Evolutionary conservation across 2,329 filamentous ascomycete genomes (phyloP).

Genomic region (Helotiales sp.): DNA sequence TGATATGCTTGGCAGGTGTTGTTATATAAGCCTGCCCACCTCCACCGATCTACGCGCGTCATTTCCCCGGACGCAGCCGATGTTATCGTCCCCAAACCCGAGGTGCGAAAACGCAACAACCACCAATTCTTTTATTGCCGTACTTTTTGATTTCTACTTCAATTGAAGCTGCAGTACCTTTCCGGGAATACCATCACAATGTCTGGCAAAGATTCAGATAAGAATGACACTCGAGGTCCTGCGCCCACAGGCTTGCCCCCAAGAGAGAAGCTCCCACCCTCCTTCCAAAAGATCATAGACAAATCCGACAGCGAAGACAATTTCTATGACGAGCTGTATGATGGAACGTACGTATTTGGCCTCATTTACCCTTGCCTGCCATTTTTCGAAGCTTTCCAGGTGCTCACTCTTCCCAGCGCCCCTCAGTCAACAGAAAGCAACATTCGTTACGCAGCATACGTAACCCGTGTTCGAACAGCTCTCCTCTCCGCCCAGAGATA

Average conservation of each 20-base stretch:
- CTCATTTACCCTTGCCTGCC: conserved; percentile 4
- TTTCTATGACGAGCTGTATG: conserved; percentile 77
- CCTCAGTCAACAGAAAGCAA: conserved; percentile 83
- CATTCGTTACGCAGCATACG: conserved; percentile 92
- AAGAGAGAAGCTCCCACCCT: conserved; percentile 54
- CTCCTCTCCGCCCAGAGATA: conserved; percentile 91
- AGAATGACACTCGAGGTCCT: conserved; percentile 29
- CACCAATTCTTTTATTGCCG: background rate
- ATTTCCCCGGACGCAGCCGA: conserved; percentile 25
- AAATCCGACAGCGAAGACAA: conserved; percentile 68
- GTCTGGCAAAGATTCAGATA: conserved; percentile 38
- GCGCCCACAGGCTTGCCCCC: conserved; percentile 35
- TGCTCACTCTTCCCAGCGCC: conserved; percentile 52
- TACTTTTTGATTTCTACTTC: background rate
- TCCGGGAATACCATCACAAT: conserved; percentile 25
- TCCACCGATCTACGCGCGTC: conserved; percentile 11
- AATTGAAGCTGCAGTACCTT: background rate
- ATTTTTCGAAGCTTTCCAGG: background rate
- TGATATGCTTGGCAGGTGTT: background rate
- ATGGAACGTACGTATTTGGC: conserved; percentile 71
- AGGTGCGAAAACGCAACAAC: background rate
- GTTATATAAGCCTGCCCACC: background rate
- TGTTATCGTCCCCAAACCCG: background rate
- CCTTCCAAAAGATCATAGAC: conserved; percentile 63
- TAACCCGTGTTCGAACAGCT: conserved; percentile 81